Conservation (phyloP, 2,329 filamentous ascomycete species). For the Teratosphaeria epicoccoides region DNA sequence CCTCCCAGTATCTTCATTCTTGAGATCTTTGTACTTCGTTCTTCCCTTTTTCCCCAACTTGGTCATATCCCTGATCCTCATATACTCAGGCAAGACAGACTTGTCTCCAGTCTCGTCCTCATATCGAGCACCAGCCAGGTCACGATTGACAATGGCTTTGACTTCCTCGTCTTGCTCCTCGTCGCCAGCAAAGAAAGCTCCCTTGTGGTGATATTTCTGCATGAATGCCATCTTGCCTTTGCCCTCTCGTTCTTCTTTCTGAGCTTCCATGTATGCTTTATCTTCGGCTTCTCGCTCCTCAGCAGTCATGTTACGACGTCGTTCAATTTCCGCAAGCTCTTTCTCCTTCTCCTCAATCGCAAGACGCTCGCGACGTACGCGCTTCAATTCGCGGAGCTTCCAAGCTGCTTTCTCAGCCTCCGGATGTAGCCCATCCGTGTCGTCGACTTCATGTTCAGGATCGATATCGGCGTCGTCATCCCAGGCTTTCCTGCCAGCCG, state of each 20-base stretch:
- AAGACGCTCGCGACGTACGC: conserved; percentile 77
- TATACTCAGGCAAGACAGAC: conserved; percentile 75
- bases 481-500: conserved; percentile 74
- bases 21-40: conserved; percentile 80
- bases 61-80: conserved; percentile 89
- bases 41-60: conserved; percentile 86
- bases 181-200: conserved; percentile 79
- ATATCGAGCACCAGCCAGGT: conserved; percentile 76
- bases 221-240: conserved; percentile 79
- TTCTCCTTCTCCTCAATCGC: conserved; percentile 74
- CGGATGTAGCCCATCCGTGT: conserved; percentile 75
- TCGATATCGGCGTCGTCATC: conserved; percentile 57
- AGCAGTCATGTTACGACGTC: conserved; percentile 71
- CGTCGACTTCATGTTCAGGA: conserved; percentile 70
- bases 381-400: conserved; percentile 83
- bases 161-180: conserved; percentile 47
- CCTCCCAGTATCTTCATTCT: conserved; percentile 77
- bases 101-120: conserved; percentile 74
- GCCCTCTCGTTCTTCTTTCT: conserved; percentile 63
- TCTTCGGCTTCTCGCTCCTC: conserved; percentile 84
- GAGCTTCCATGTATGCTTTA: conserved; percentile 60
- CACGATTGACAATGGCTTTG: conserved; percentile 64
- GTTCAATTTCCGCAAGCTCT: conserved; percentile 81
- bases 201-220: conserved; percentile 95
- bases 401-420: conserved; percentile 84